These are phyloP conservation scores for Candida manassasensis DNA, from an alignment of 805 yeast species.

Conservation along the genomic window DNA sequence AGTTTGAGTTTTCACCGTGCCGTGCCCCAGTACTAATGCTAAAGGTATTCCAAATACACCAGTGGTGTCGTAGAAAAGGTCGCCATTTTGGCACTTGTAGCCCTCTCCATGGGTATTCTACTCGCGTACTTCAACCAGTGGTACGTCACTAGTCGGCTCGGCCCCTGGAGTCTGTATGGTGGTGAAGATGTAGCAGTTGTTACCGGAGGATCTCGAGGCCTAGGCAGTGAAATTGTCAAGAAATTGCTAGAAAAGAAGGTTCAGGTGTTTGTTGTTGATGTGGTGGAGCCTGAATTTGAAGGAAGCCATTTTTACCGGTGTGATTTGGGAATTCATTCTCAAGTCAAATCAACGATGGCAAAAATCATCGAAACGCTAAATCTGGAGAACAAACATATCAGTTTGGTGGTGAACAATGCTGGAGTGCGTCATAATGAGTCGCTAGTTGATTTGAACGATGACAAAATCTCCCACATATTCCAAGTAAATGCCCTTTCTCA, in stretches of 20 bases:
- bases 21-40: no score
- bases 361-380: constrained; percentile 19
- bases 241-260: constrained; percentile 16
- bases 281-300: constrained; percentile 13
- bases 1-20: no score
- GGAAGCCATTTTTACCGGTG: constrained; percentile 17
- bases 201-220: constrained; percentile 50
- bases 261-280: constrained; percentile 30
- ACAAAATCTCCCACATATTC: constrained; percentile 21
- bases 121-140: constrained; percentile 1
- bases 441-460: constrained; percentile 19
- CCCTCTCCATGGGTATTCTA: background rate
- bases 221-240: constrained; percentile 41
- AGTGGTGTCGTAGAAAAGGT: no score
- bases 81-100: no score
- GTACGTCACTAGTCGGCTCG: background rate
- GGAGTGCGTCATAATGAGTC: constrained; percentile 39
- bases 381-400: constrained; percentile 10
- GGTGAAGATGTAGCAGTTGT: constrained; percentile 28
- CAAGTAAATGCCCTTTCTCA: constrained; percentile 31
- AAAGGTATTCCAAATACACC: no score
- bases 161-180: background rate
- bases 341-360: constrained; percentile 13
- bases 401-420: constrained; percentile 43
- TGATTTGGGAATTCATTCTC: constrained; percentile 18